phyloP scores from a whole-genome alignment of 805 yeast species.

The Suhomyces emberorum region DNA sequence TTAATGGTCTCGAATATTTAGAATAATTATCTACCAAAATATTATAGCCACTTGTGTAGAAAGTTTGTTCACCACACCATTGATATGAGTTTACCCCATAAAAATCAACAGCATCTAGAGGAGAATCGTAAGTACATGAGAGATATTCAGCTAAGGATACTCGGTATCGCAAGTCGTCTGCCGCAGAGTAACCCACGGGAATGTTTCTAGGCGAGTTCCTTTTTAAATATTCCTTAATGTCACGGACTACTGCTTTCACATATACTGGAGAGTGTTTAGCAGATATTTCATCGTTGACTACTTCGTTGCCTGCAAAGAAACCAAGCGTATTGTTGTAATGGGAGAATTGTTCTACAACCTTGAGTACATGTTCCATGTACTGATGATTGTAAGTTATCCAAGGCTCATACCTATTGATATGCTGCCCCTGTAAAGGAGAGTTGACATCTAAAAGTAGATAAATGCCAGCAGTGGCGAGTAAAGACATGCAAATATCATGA shows the following conservation, averaged over 20 bases:
- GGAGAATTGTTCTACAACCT: conserved; percentile 77
- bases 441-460: conserved; percentile 88
- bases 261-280: conserved; percentile 68
- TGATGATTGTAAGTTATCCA: conserved; percentile 78
- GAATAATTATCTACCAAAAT: conserved; percentile 67
- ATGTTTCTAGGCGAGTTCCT: conserved; percentile 58
- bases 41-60: conserved; percentile 67
- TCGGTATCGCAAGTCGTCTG: conserved; percentile 81
- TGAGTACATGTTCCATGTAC: conserved; percentile 73
- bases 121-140: conserved; percentile 61
- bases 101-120: conserved; percentile 64
- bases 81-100: conserved; percentile 81
- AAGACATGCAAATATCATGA: conserved; percentile 88
- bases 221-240: conserved; percentile 69
- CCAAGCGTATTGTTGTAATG: conserved; percentile 86
- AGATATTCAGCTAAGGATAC: conserved; percentile 74
- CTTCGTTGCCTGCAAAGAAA: conserved; percentile 89
- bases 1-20: conserved; percentile 70
- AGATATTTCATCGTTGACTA: conserved; percentile 76
- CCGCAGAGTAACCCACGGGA: conserved; percentile 96
- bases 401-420: conserved; percentile 87
- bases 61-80: conserved; percentile 87
- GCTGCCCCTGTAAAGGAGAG: conserved; percentile 76
- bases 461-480: conserved; percentile 90
- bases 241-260: conserved; percentile 75